phyloP scores from a whole-genome alignment of 176 grass and related monocot species.

The Echinochloa phyllopogon region DNA sequence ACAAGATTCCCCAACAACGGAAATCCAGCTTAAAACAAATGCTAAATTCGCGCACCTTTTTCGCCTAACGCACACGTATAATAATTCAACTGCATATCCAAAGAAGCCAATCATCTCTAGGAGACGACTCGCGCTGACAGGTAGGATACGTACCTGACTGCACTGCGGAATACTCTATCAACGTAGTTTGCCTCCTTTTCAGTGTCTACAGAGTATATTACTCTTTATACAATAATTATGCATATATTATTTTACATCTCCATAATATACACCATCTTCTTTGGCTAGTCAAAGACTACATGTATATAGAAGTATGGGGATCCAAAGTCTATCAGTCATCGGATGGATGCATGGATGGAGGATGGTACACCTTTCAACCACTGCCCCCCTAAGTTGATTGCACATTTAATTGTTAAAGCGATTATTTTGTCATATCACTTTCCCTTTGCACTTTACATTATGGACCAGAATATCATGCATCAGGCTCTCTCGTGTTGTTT shows the following conservation, averaged over 20 bases:
- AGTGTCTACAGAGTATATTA: not conserved
- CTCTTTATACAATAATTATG: too few species aligned
- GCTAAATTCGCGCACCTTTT: not conserved
- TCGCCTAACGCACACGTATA: not conserved
- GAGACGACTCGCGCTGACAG: not conserved
- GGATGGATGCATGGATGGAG: not conserved
- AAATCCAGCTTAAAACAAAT: not conserved
- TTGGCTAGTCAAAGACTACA: not conserved
- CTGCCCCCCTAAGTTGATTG: not conserved
- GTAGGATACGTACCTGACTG: not conserved
- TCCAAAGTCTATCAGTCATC: not conserved
- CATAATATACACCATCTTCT: not conserved
- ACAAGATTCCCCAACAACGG: not conserved
- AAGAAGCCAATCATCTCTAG: conserved; percentile 2
- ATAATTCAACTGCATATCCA: not conserved
- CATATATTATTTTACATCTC: not conserved
- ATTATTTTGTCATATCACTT: conserved; percentile 25
- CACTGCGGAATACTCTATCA: not conserved
- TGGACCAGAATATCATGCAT: conserved; percentile 31
- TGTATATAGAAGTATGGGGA: not conserved
- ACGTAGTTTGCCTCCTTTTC: not conserved
- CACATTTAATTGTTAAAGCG: conserved; percentile 5
- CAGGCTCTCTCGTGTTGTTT: not conserved
- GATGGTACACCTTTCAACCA: conserved; percentile 28
- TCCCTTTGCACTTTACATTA: conserved; percentile 24